Percentiles rank a stretch among this genome's conserved stretches.
Evolutionary conservation across 352 stramenopile genomes (phyloP).

Genomic region (Blastocystis sp.): DNA sequence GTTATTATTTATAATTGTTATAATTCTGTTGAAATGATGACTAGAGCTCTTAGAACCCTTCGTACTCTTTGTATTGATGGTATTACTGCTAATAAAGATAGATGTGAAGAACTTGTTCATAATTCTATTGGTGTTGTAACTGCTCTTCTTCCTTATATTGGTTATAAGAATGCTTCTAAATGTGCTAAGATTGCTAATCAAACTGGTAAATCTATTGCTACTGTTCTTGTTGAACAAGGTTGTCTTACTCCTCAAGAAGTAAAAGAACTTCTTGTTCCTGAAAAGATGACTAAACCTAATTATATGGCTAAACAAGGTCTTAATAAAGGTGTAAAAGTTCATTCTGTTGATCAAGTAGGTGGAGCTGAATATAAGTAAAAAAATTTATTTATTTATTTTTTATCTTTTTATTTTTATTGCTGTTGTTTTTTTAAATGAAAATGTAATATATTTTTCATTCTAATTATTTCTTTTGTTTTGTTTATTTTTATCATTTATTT

Average conservation of each 20-base stretch:
- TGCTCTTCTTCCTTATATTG: too few species aligned
- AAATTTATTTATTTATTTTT: too few species aligned
- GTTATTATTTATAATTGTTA: too few species aligned
- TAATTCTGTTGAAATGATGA: slow-evolving; percentile 31
- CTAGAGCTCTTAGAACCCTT: slow-evolving; percentile 24
- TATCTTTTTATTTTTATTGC: too few species aligned
- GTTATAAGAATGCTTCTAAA: slow-evolving; percentile 26
- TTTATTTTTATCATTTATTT: too few species aligned
- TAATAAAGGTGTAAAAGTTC: too few species aligned
- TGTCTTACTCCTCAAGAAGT: slow-evolving; percentile 27
- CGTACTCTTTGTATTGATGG: slow-evolving; percentile 28
- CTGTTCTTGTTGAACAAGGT: slow-evolving; percentile 21
- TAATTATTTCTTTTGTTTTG: too few species aligned
- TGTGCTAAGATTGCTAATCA: slow-evolving; percentile 21
- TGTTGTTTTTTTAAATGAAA: too few species aligned
- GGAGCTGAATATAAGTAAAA: too few species aligned
- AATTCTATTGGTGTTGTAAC: slow-evolving; percentile 30
- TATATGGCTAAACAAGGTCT: slow-evolving; percentile 32
- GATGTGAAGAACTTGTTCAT: slow-evolving; percentile 23
- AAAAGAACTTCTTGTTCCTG: slow-evolving; percentile 20
- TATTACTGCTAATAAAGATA: slow-evolving; percentile 22
- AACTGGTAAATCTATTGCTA: slow-evolving; percentile 31
- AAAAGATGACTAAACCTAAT: slow-evolving; percentile 36
- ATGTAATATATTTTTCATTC: too few species aligned
- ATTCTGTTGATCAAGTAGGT: too few species aligned